Evolutionary conservation across 805 yeast species (phyloP), one percentile per base, ranked within the genome.

Genomic region (Suhomyces prunicola): DNA sequence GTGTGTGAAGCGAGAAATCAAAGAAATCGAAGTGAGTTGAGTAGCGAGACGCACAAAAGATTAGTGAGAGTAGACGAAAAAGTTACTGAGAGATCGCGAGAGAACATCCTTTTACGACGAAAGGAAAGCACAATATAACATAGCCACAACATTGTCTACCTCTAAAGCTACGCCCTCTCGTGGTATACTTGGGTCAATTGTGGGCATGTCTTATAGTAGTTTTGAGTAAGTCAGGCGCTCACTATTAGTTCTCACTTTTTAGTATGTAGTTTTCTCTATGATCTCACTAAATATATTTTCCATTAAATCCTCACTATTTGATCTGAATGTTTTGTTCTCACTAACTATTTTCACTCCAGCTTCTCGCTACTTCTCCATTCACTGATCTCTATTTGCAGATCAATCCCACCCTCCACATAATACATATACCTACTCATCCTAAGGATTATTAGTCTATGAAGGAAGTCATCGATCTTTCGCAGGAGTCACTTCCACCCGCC

Each of bases 401-500:
- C 15, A 15, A 8, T 35, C 19, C 10, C 10, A 35, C 41, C 33
- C 2, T 29, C 4, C 33, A 29, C n/a, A 1, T 12, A 29, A 2
- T 8, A 27, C 9, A 27, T 27, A 27, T 5, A 27, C 29, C 29
- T 27, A 27, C 29, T 27, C 4, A 24, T 24, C 26, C 26, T 24
- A 27, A 27, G 29, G 12, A 27, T 9, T 1, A 26, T 26, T 26
- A 26, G 36, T 6, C 6, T 6, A 39, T 39, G 42, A 39, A 19
- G n/a, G 42, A 39, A 7, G 19, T 39, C 5, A 57, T 58, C 27
- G 54, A 57, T 22, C 45, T 58, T 12, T 50, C 54, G 3, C 59
- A 55, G 24, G 58, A 47, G 31, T 46, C 42, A 5, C 9, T 13
- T 5, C n/a, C 42, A 8, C n/a, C 31, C 19, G 24, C 31, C 2